phyloP scores from a whole-genome alignment of 768 basidiomycete genomes.

The Hypsizygus marmoreus region DNA sequence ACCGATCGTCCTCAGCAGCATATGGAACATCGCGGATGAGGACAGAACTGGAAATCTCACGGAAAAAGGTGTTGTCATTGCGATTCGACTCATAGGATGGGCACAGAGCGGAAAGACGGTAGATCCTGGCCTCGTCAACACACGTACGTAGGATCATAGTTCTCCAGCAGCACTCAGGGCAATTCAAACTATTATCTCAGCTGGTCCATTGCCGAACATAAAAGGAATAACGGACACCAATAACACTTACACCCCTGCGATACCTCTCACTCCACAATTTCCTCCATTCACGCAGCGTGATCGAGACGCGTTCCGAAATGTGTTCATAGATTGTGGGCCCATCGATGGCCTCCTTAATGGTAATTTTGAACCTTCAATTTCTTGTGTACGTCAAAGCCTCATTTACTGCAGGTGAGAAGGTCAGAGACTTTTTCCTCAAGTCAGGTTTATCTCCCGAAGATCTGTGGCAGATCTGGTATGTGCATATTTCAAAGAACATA shows the following conservation, averaged over 20 bases:
- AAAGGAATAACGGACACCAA: conserved; percentile 26
- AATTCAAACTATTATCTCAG: conserved; percentile 32
- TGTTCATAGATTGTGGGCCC: conserved; percentile 54
- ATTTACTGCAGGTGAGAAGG: conserved; percentile 49
- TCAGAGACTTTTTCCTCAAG: conserved; percentile 63
- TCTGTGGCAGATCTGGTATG: conserved; percentile 63
- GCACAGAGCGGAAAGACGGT: conserved; percentile 55
- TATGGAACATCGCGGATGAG: conserved; percentile 67
- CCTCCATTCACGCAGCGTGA: conserved; percentile 54
- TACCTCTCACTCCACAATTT: conserved; percentile 20
- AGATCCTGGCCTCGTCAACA: conserved; percentile 39
- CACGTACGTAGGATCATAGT: conserved; percentile 39
- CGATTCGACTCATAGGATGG: conserved; percentile 65
- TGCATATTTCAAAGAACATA: conserved; percentile 1
- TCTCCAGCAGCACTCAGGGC: too few relatives aligned
- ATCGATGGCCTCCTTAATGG: conserved; percentile 57
- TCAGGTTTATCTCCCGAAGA: conserved; percentile 59
- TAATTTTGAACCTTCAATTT: conserved; percentile 19
- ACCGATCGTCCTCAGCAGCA: conserved; percentile 52
- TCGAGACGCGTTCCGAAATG: conserved; percentile 52
- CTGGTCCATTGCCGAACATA: conserved; percentile 49
- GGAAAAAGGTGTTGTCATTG: conserved; percentile 55
- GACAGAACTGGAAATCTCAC: conserved; percentile 60
- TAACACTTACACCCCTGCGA: conserved; percentile 26
- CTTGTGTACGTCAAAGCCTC: neutral